Evolutionary conservation across 306 rosid species (phyloP), one percentile per base, ranked within the genome.

Genomic region (Biancaea sappan): DNA sequence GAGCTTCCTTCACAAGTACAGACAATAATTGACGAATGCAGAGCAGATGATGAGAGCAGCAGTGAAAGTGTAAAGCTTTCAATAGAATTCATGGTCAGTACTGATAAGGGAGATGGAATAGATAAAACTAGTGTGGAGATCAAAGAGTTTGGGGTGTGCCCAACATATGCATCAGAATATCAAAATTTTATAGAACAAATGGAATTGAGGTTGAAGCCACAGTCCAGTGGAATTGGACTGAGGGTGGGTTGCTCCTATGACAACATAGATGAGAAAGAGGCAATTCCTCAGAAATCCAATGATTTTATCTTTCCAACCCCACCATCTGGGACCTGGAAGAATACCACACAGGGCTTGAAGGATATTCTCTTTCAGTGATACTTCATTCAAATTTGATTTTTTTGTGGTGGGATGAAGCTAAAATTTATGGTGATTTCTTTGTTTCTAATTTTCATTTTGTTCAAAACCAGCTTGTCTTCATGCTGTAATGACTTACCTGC

Each of bases 121-220:
- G n/a, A n/a, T n/a, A n/a, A n/a, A n/a, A n/a, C n/a, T n/a, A n/a
- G n/a, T n/a, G 4, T 54, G 34, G 65, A 29, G 1, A 50, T 48
- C 3, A 50, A 52, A 37, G 64, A 35, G 62, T 70, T 64, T 52
- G 75, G 75, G 32, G 60, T 52, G 34, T 70, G 64, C 37, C 52
- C 18, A 15, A 70, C 59, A 4, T 13, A 70, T 52, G 10, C 52
- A 22, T 70, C 63, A 7, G 75, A 70, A 52, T 70, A 70, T 24
- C 64, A n/a, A 4, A 24, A 43, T 25, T 37, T 70, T 19, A 28
- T 70, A 6, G 24, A 69, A 32, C 40, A 52, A 52, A 2, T 69
- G 63, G 37, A 40, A 37, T 18, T 5, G 6, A 19, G 11, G 32
- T 18, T 5, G 6, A 19, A 18, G 32, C n/a, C 66, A n/a, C 21